Percentiles rank a stretch among this genome's conserved stretches.
Evolutionary conservation across 176 grass and related monocot genomes (phyloP).

Genomic region (Avena sativa): DNA sequence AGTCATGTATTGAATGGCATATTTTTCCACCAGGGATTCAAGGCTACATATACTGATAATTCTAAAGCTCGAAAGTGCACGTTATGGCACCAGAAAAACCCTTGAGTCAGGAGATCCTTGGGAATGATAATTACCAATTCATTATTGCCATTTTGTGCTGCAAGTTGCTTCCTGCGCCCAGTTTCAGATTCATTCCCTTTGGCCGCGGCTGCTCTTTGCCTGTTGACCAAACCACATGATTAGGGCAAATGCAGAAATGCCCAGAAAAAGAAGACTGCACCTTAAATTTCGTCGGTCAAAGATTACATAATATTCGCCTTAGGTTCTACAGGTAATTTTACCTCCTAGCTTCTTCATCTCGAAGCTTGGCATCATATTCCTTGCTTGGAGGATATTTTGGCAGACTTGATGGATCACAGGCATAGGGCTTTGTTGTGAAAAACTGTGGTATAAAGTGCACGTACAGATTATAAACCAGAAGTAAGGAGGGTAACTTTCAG

Average conservation of each 20-base stretch:
- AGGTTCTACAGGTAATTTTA: conserved; percentile 31
- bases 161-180: conserved; percentile 77
- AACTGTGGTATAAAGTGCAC: conserved; percentile 46
- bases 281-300: not conserved
- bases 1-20: conserved; percentile 5
- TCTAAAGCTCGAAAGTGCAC: conserved; percentile 2
- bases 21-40: not conserved
- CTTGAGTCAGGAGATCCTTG: conserved; percentile 12
- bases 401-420: conserved; percentile 87
- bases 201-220: conserved; percentile 81
- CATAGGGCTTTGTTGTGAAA: conserved; percentile 80
- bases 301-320: not conserved
- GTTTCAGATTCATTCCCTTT: conserved; percentile 73
- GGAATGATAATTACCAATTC: conserved; percentile 44
- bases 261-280: not conserved
- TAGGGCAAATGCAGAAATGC: conserved; percentile 25
- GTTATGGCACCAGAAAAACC: conserved; percentile 22
- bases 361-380: conserved; percentile 95
- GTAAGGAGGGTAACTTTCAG: conserved; percentile 2
- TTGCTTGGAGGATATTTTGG: conserved; percentile 99
- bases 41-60: conserved; percentile 23
- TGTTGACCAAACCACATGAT: conserved; percentile 32
- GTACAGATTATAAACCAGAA: conserved; percentile 28
- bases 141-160: conserved; percentile 60
- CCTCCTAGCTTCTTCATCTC: conserved; percentile 96